phyloP scores from a whole-genome alignment of 192 early-diverging fungal species.

The Coemansia sp. region DNA sequence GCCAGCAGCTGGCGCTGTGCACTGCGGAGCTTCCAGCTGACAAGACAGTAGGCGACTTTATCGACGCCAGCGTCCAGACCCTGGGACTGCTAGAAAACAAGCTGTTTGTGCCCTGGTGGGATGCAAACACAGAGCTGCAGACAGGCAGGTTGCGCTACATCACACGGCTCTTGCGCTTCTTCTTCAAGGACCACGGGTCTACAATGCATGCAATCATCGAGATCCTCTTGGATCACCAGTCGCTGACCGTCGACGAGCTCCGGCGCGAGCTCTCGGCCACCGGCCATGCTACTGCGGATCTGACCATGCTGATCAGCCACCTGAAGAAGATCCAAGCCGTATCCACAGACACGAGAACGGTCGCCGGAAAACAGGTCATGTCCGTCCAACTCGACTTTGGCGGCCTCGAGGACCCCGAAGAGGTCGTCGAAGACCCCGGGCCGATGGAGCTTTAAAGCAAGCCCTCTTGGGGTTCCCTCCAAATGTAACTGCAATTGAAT shows the following conservation, averaged over 20 bases:
- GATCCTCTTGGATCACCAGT: constrained; percentile 35
- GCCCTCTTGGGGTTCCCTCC: neutral
- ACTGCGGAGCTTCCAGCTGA: constrained; percentile 10
- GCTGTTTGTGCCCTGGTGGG: constrained; percentile 54
- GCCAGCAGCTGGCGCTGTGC: constrained; percentile 26
- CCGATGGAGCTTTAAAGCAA: neutral
- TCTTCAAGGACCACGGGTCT: constrained; percentile 52
- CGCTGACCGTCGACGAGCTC: constrained; percentile 45
- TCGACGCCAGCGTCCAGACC: constrained; percentile 17
- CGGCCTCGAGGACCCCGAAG: constrained; percentile 22
- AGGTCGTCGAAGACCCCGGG: neutral
- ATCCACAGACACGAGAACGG: constrained; percentile 23
- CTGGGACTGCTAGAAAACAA: constrained; percentile 46
- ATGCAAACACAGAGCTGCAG: constrained; percentile 28
- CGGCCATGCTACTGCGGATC: constrained; percentile 37
- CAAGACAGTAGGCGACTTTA: constrained; percentile 6
- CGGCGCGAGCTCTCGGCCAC: constrained; percentile 35
- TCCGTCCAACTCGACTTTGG: constrained; percentile 44
- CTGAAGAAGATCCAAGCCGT: constrained; percentile 40
- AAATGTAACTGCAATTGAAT: neutral
- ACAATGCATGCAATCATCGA: constrained; percentile 51
- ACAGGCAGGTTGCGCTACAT: constrained; percentile 31
- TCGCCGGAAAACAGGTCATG: constrained; percentile 41
- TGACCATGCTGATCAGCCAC: constrained; percentile 35
- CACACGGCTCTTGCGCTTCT: constrained; percentile 36